Base-by-base conservation (phyloP, 2,329 filamentous ascomycete species). In the Claviceps lovelessii region DNA sequence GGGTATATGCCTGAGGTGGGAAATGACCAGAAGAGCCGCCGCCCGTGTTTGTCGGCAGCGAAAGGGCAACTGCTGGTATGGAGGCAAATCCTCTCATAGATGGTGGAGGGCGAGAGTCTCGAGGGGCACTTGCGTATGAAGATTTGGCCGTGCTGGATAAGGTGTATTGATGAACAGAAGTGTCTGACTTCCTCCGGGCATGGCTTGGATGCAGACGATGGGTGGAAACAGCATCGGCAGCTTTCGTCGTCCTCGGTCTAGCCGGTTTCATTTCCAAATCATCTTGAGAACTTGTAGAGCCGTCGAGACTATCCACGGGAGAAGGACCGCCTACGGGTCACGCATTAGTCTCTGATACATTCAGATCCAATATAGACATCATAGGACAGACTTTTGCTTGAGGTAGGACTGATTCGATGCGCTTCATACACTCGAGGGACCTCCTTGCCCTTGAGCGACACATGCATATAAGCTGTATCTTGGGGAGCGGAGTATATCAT, bases 371-470 rank as follows among this genome's bases (percentile, higher is more conserved):
- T 8, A 17, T n/a, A n/a, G 3, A 8, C 7, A n/a, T 41, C 7
- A n/a, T 17, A 29, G 46, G 29, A 52, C 51, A 41, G 29, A 66
- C 68, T 65, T 62, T 70, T 71, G 61, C 67, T 70, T 13, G 69
- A 69, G 2, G 69, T 62, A 19, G 68, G 66, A 58, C 68, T 74
- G 52, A 62, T 62, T 31, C 65, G 64, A 2, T 64, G 65, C 8
- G 67, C 61, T 31, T 69, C 68, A 51, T 63, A 62, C 35, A 63
- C 62, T 23, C 70, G 63, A 53, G 67, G 65, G 10, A 70, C 65
- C 54, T 73, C 73, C 58, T 75, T 76, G 44, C 73, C 73, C 63
- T 75, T 76, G 39, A 64, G 55, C 5, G 70, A 69, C 2, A 58
- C 51, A 0, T 61, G 60, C 23, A 63, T 61, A 5, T 60, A 56